Base-by-base conservation (phyloP, 2,329 filamentous ascomycete species). In the Pyrenochaeta sp. region DNA sequence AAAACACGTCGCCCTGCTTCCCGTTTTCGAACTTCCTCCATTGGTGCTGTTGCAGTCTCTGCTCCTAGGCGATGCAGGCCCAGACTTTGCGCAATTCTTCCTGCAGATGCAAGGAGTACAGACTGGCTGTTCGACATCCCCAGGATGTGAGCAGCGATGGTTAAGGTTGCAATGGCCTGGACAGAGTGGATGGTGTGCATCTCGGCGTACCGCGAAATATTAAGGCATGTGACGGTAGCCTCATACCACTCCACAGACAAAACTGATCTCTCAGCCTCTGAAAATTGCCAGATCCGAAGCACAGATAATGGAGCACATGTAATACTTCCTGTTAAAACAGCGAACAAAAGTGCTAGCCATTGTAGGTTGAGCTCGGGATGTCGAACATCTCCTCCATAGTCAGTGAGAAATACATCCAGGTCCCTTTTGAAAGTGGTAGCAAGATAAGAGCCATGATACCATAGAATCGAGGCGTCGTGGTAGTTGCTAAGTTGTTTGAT, bases 71-170 rank as follows among this genome's bases (percentile, higher is more conserved):
- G 63, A 37, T 79, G 75, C 3, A 80, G 60, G 0, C 75, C 76
- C 0, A 79, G 63, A 6, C 70, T 70, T 44, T 79, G 76, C 3
- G 74, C 76, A 20, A 80, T 76, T 7, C 75, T 69, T 4, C 74
- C 63, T 4, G 73, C 76, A 0, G 74, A 68, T 1, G 74, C 75
- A 4, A 78, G 64, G 5, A 76, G 64, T 3, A 77, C 69, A 1
- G 69, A 74, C 35, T 78, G 75, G 13, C 68, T 72, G 46, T 72
- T 76, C 4, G 74, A 76, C 17, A 69, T 70, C 2, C 76, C 77
- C 1, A 79, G 60, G n/a, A 73, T 60, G 44, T 79, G 77, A 3
- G 75, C 76, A 6, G 72, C 69, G 14, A 77, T 74, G 4, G 75
- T 77, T 17, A 75, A 57, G 1, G 71, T 74, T 2, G 73, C 63